Percentiles rank a stretch among this genome's conserved stretches.
Conservation (phyloP, 306 rosid genomes). For the Oxytropis ochrocephala region DNA sequence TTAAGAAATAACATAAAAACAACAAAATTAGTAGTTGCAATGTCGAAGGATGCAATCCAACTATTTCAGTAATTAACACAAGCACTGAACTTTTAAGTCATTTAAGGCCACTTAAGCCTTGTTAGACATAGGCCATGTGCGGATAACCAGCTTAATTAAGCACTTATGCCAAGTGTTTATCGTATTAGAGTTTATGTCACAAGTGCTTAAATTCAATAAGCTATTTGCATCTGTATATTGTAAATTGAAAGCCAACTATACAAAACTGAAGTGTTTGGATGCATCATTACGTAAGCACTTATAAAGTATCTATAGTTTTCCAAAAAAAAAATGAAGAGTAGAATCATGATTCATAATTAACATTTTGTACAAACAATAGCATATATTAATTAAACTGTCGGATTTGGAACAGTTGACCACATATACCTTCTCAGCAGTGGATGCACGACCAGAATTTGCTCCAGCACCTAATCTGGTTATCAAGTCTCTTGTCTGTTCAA, state of each 20-base stretch:
- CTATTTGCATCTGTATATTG: too few species aligned
- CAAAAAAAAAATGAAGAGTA: background rate
- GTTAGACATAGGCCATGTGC: too few species aligned
- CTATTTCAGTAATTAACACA: conserved; percentile 4
- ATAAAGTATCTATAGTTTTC: too few species aligned
- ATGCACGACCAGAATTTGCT: conserved; percentile 94
- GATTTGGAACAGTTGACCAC: background rate
- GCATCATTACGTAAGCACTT: too few species aligned
- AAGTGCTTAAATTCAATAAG: too few species aligned
- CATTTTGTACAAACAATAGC: conserved; percentile 1
- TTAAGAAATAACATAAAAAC: conserved; percentile 15
- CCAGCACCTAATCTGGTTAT: conserved; percentile 90
- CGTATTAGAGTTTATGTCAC: too few species aligned
- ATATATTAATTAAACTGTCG: conserved; percentile 4
- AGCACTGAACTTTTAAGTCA: background rate
- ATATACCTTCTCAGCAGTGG: conserved; percentile 88
- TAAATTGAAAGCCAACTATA: too few species aligned
- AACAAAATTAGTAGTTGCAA: conserved; percentile 4
- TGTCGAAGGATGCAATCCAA: conserved; percentile 10
- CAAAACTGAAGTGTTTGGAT: too few species aligned
- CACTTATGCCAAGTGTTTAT: too few species aligned
- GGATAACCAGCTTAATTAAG: too few species aligned
- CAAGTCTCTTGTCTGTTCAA: conserved; percentile 77
- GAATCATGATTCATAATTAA: background rate
- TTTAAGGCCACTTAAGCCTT: background rate